Evolutionary conservation across 1,284 basidiomycete genomes (phyloP).

Genomic region (Peniophora sp.): DNA sequence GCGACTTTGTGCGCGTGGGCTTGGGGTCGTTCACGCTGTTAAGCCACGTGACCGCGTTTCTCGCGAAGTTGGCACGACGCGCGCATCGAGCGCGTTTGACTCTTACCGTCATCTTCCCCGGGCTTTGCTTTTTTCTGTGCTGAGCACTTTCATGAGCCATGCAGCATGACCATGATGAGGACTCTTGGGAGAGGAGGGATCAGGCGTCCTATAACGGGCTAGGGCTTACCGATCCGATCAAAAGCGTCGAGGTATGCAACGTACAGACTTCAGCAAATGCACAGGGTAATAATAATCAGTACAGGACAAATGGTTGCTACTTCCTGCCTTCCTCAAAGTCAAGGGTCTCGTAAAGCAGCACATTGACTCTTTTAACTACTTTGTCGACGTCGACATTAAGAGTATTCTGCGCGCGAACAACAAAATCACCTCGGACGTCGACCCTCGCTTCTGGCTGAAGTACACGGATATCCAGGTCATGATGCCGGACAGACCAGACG

Average conservation of each 20-base stretch:
- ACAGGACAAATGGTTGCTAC: slow-evolving; percentile 95
- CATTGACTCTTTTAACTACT: slow-evolving; percentile 99
- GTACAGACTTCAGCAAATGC: no score
- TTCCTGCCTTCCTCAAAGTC: slow-evolving; percentile 92
- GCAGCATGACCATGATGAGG: slow-evolving; percentile 26
- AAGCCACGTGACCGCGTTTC: no score
- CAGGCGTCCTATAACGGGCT: slow-evolving; percentile 61
- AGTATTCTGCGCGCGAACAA: slow-evolving; percentile 94
- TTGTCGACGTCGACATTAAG: slow-evolving; percentile 95
- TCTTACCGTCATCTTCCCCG: neutral
- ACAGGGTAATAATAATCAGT: no score
- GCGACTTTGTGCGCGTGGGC: no score
- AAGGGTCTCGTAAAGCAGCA: slow-evolving; percentile 99
- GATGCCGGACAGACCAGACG: slow-evolving; percentile 84
- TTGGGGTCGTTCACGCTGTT: no score
- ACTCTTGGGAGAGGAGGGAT: slow-evolving; percentile 55
- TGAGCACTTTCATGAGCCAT: slow-evolving; percentile 1
- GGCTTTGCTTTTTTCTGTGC: neutral
- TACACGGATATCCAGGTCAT: slow-evolving; percentile 95
- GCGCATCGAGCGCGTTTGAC: neutral
- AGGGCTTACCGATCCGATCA: slow-evolving; percentile 71
- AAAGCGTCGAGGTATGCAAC: slow-evolving; percentile 60
- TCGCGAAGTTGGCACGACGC: no score
- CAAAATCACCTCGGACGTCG: slow-evolving; percentile 93
- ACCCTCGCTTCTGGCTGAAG: slow-evolving; percentile 95